Percentiles rank a stretch among this genome's conserved stretches.
phyloP scores from a whole-genome alignment of 2,329 filamentous ascomycete species.

The Emmonsiellopsis sp. region DNA sequence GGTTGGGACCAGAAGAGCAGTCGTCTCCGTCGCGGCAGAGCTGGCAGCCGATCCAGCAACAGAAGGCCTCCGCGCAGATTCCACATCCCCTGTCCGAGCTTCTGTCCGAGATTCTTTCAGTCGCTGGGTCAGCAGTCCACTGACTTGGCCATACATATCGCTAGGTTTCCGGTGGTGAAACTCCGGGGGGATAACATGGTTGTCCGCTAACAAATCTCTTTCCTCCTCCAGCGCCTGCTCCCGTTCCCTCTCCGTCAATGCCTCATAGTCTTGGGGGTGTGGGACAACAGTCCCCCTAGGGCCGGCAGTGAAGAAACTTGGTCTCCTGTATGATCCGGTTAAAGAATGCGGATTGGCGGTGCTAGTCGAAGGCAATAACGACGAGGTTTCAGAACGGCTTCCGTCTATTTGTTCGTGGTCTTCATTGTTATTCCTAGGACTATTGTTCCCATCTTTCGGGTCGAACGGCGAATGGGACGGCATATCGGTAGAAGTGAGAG shows the following conservation, averaged over 20 bases:
- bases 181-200: constrained; percentile 47
- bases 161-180: constrained; percentile 19
- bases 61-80: constrained; percentile 5
- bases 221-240: constrained; percentile 48
- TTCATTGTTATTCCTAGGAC: background rate
- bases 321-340: constrained; percentile 61
- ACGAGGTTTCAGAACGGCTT: constrained; percentile 30
- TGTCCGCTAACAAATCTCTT: constrained; percentile 49
- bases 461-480: background rate
- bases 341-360: constrained; percentile 39
- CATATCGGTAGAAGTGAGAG: background rate
- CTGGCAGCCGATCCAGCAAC: background rate
- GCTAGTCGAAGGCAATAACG: constrained; percentile 32
- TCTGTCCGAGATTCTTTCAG: constrained; percentile 8
- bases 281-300: constrained; percentile 61
- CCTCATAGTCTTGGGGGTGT: constrained; percentile 30
- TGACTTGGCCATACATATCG: constrained; percentile 15
- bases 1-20: constrained; percentile 36
- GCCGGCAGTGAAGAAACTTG: constrained; percentile 65
- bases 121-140: constrained; percentile 6
- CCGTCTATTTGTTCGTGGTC: constrained; percentile 14
- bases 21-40: constrained; percentile 33
- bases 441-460: background rate
- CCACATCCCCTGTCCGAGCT: constrained; percentile 13
- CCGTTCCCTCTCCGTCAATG: constrained; percentile 43